These are phyloP conservation scores for Podospora australis DNA, from an alignment of 495 filamentous ascomycete genomes.

Conservation along the genomic window DNA sequence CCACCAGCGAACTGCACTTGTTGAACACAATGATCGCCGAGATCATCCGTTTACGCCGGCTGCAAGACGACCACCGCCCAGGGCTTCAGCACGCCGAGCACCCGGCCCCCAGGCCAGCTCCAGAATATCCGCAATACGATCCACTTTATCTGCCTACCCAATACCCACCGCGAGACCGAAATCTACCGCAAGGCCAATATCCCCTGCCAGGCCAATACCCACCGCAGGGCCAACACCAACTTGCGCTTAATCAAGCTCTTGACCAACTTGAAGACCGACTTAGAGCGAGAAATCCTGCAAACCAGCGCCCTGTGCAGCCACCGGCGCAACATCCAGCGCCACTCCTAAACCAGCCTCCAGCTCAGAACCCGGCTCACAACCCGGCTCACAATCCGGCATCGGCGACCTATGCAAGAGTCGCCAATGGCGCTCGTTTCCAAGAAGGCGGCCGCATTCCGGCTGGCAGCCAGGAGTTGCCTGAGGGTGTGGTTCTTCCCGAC, in stretches of 20 bases:
- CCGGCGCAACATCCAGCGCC: no score
- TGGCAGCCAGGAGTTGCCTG: conserved; percentile 63
- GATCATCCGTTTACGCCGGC: conserved; percentile 31
- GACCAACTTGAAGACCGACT: not conserved
- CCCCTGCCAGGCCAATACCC: not conserved
- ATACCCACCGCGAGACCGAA: not conserved
- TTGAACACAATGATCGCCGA: conserved; percentile 44
- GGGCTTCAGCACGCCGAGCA: conserved; percentile 14
- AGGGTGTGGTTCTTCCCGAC: conserved; percentile 63
- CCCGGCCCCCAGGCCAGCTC: conserved; percentile 2
- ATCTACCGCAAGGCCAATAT: not conserved
- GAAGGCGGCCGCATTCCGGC: conserved; percentile 42
- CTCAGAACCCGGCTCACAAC: conserved; percentile 7
- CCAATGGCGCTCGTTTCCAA: conserved; percentile 12
- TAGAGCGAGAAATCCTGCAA: not conserved
- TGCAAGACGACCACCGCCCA: conserved; percentile 16
- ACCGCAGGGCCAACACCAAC: not conserved
- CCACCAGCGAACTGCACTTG: conserved; percentile 50
- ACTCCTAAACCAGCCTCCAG: not conserved
- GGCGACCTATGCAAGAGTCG: no score
- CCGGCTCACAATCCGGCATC: not conserved
- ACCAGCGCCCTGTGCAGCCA: not conserved
- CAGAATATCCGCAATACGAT: conserved; percentile 3
- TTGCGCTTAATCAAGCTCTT: no score
- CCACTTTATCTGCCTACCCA: not conserved